Conservation (phyloP, 2,329 filamentous ascomycete species). For the Furcasterigmium furcatum region DNA sequence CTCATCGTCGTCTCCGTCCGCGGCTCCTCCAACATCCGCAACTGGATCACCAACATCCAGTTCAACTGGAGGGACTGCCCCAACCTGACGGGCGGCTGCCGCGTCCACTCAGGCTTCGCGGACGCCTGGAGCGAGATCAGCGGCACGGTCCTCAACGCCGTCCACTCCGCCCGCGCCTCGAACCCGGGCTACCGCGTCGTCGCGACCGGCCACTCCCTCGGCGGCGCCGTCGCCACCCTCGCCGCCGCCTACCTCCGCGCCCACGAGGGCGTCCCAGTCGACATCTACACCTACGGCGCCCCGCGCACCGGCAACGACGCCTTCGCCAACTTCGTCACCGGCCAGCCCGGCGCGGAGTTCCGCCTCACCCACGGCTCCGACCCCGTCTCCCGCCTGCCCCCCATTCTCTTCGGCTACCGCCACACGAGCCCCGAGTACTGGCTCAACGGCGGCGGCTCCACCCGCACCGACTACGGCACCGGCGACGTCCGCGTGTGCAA, state of each 20-base stretch:
- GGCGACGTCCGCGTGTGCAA: conserved; percentile 42
- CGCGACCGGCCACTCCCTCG: conserved; percentile 67
- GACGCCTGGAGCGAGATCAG: conserved; percentile 55
- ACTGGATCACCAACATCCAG: conserved; percentile 56
- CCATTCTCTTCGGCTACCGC: conserved; percentile 55
- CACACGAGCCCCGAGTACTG: conserved; percentile 72
- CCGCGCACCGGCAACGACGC: conserved; percentile 61
- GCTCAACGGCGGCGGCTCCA: conserved; percentile 36
- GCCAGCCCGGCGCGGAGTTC: conserved; percentile 50
- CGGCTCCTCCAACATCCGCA: conserved; percentile 55
- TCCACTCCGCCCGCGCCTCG: conserved; percentile 37
- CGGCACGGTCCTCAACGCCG: conserved; percentile 32
- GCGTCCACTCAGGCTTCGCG: conserved; percentile 56
- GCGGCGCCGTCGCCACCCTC: conserved; percentile 61
- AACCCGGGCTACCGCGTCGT: conserved; percentile 53
- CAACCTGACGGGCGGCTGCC: conserved; percentile 41
- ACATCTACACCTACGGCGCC: conserved; percentile 65
- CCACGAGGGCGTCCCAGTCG: conserved; percentile 37
- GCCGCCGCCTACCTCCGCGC: conserved; percentile 54
- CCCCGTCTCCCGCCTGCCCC: conserved; percentile 65
- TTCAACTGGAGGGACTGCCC: conserved; percentile 24
- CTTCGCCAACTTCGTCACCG: conserved; percentile 51
- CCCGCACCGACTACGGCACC: conserved; percentile 30
- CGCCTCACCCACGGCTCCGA: conserved; percentile 67
- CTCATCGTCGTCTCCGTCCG: conserved; percentile 60